These are phyloP conservation scores for Fusarium caatingaense DNA, from an alignment of 2,329 filamentous ascomycete genomes.

Conservation along the genomic window DNA sequence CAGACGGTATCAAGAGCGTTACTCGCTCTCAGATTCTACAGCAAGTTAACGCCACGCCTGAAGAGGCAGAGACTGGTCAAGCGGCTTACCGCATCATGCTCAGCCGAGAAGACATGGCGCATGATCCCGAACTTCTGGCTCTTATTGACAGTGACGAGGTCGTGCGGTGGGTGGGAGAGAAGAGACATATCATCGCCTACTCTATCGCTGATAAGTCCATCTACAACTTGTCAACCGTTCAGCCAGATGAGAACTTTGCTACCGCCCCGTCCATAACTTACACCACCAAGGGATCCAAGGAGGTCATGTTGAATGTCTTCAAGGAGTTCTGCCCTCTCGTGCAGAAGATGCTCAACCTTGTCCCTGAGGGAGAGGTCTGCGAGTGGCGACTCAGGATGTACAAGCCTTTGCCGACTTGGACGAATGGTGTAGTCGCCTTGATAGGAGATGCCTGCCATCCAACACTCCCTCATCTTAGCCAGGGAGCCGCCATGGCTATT, in stretches of 20 bases:
- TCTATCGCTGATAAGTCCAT: constrained; percentile 71
- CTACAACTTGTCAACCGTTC: constrained; percentile 74
- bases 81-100: constrained; percentile 67
- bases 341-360: constrained; percentile 68
- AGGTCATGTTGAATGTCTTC: constrained; percentile 69
- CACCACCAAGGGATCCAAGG: constrained; percentile 70
- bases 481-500: constrained; percentile 75
- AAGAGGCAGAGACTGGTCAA: constrained; percentile 61
- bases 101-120: constrained; percentile 67
- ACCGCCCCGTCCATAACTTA: constrained; percentile 62
- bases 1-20: constrained; percentile 65
- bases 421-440: constrained; percentile 64
- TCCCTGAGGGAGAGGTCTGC: constrained; percentile 72
- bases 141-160: constrained; percentile 68
- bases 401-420: constrained; percentile 71
- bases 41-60: constrained; percentile 59
- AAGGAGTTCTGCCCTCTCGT: constrained; percentile 70
- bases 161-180: constrained; percentile 73
- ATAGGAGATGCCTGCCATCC: constrained; percentile 75
- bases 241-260: constrained; percentile 70
- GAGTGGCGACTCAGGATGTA: constrained; percentile 75
- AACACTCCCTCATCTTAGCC: constrained; percentile 73
- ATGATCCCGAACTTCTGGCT: constrained; percentile 73
- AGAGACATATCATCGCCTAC: constrained; percentile 75
- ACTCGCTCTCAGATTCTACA: constrained; percentile 64